Percentiles rank a stretch among this genome's conserved stretches.
Evolutionary conservation across 257 asterid species (phyloP).

Genomic region (Nicotiana noctiflora): DNA sequence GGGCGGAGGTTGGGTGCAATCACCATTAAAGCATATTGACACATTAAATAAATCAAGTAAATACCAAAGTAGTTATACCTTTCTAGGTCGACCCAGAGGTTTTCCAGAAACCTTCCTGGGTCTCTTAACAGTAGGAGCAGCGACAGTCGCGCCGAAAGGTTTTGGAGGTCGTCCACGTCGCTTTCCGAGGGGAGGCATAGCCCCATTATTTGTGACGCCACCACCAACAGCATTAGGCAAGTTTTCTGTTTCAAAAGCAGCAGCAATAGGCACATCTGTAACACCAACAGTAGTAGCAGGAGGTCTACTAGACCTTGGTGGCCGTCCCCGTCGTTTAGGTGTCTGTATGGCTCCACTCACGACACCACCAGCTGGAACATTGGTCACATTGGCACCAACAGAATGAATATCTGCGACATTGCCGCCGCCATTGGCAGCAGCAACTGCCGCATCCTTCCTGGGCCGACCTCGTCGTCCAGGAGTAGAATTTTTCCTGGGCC

Average conservation of each 20-base stretch:
- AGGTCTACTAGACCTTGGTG: conserved; percentile 29
- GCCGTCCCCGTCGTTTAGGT: conserved; percentile 63
- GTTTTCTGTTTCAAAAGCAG: not conserved
- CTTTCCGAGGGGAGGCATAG: conserved; percentile 25
- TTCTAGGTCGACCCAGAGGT: conserved; percentile 76
- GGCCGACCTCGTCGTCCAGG: conserved; percentile 52
- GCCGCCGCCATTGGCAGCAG: not conserved
- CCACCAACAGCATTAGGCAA: not conserved
- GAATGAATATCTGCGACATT: not conserved
- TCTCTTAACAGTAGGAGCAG: conserved; percentile 16
- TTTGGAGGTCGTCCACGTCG: conserved; percentile 65
- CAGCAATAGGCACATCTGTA: conserved; percentile 8
- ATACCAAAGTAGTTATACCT: conserved; percentile 35
- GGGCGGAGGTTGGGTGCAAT: too few species aligned
- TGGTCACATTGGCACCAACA: conserved; percentile 9
- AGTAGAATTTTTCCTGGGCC: conserved; percentile 39
- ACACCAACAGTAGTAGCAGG: not conserved
- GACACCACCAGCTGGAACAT: conserved; percentile 16
- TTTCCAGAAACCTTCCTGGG: conserved; percentile 50
- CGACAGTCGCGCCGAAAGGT: conserved; percentile 18
- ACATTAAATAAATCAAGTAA: not conserved
- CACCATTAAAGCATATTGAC: too few species aligned
- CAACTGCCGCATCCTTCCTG: conserved; percentile 19
- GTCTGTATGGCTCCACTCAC: conserved; percentile 19
- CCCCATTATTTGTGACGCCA: conserved; percentile 13